Percentiles rank a stretch among this genome's conserved stretches.
Evolutionary conservation across 345 rosid genomes (phyloP).

Genomic region (Gynandropsis gynandra): DNA sequence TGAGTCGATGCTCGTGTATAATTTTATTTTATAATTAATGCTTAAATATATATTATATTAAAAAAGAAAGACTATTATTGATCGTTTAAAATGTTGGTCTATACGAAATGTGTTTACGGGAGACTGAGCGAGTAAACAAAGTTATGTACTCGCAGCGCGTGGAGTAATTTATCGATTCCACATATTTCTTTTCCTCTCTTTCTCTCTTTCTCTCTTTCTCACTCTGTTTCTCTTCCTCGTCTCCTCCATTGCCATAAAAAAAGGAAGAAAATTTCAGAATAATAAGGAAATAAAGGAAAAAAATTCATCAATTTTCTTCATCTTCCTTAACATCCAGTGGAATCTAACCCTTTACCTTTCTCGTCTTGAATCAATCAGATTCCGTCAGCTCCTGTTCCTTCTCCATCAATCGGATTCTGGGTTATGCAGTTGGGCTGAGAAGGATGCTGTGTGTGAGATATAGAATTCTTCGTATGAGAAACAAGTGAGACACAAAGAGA

Average conservation of each 20-base stretch:
- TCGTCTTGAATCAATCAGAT: not conserved
- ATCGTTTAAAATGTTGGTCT: not conserved
- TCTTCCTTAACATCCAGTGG: not conserved
- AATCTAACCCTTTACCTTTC: no score
- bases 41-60: not conserved
- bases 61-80: not conserved
- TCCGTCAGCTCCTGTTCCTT: not conserved
- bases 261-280: not conserved
- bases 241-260: not conserved
- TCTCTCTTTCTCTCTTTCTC: not conserved
- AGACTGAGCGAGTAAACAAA: constrained; percentile 11
- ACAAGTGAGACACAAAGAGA: not conserved
- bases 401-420: not conserved
- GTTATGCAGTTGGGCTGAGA: not conserved
- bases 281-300: no score
- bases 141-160: constrained; percentile 14
- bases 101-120: not conserved
- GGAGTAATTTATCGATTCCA: not conserved
- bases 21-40: not conserved
- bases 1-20: no score
- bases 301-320: not conserved
- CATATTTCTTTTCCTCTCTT: constrained; percentile 1
- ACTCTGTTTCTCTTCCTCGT: constrained; percentile 1
- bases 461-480: not conserved
- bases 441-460: constrained; percentile 14